Conservation (phyloP, 805 yeast genomes). For the Ogataea saltuana region DNA sequence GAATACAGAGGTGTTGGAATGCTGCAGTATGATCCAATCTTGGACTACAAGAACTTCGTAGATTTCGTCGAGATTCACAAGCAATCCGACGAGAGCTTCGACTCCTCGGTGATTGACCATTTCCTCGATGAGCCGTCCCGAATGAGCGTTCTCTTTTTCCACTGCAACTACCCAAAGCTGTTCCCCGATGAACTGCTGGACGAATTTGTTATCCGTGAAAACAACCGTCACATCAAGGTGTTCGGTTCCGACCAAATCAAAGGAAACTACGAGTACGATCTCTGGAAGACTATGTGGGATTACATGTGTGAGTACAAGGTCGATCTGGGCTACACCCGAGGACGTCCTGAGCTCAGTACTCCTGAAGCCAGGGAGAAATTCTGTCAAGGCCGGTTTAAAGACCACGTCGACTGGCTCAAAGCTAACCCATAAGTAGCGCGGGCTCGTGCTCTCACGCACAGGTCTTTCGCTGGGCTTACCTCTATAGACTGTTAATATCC, state of each 20-base stretch:
- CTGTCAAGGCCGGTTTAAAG: constrained; percentile 19
- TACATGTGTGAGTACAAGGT: constrained; percentile 21
- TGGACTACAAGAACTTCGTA: constrained; percentile 33
- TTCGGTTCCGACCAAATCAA: constrained; percentile 15
- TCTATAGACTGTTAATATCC: no score
- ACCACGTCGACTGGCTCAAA: constrained; percentile 20
- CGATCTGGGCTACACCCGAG: constrained; percentile 19
- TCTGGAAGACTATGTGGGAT: constrained; percentile 26
- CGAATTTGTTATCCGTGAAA: constrained; percentile 20
- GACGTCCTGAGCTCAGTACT: constrained; percentile 11
- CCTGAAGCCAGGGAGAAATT: constrained; percentile 18
- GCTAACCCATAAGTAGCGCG: background rate
- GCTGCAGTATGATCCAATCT: constrained; percentile 50
- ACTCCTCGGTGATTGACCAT: constrained; percentile 11
- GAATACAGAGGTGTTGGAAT: constrained; percentile 46
- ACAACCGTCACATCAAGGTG: constrained; percentile 16
- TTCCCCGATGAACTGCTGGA: constrained; percentile 44
- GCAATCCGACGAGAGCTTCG: constrained; percentile 21
- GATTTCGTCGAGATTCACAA: constrained; percentile 24
- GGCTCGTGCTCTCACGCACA: no score
- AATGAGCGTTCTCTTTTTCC: constrained; percentile 32
- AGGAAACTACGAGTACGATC: constrained; percentile 22
- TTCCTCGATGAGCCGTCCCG: constrained; percentile 26
- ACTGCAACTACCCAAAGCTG: constrained; percentile 50
- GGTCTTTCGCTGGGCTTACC: no score